These are phyloP conservation scores for Aspergillus pseudotamarii DNA, from an alignment of 2,329 filamentous ascomycete genomes.

Conservation along the genomic window DNA sequence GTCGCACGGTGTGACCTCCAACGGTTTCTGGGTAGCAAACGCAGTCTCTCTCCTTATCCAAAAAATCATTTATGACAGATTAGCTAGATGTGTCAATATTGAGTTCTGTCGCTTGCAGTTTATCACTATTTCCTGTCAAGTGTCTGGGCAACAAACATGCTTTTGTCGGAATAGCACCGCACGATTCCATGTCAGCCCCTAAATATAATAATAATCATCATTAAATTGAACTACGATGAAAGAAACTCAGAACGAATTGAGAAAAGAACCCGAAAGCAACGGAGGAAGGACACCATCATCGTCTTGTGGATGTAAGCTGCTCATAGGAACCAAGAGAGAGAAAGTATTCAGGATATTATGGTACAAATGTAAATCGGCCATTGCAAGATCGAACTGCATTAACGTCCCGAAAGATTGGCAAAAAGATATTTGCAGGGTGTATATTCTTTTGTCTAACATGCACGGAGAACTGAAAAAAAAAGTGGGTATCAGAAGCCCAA, in stretches of 20 bases:
- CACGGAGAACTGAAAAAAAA: neutral
- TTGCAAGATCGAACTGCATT: neutral
- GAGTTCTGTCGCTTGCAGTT: neutral
- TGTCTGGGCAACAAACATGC: neutral
- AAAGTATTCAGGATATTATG: neutral
- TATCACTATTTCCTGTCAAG: neutral
- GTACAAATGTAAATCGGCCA: neutral
- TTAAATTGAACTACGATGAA: too few relatives aligned
- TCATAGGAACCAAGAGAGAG: neutral
- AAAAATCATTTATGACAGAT: neutral
- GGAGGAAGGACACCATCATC: neutral
- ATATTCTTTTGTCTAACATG: conserved; percentile 12
- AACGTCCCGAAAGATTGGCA: neutral
- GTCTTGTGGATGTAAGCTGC: neutral
- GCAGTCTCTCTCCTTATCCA: neutral
- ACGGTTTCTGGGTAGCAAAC: neutral
- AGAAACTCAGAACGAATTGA: neutral
- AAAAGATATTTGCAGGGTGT: neutral
- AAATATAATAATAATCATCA: too few relatives aligned
- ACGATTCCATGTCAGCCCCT: neutral
- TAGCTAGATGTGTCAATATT: neutral
- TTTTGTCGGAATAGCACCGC: neutral
- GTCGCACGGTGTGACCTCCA: neutral
- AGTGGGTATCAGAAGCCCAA: conserved; percentile 13
- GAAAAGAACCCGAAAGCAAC: neutral